Evolutionary conservation across 805 yeast species (phyloP).

Genomic region (Wickerhamomyces chaumierensis): DNA sequence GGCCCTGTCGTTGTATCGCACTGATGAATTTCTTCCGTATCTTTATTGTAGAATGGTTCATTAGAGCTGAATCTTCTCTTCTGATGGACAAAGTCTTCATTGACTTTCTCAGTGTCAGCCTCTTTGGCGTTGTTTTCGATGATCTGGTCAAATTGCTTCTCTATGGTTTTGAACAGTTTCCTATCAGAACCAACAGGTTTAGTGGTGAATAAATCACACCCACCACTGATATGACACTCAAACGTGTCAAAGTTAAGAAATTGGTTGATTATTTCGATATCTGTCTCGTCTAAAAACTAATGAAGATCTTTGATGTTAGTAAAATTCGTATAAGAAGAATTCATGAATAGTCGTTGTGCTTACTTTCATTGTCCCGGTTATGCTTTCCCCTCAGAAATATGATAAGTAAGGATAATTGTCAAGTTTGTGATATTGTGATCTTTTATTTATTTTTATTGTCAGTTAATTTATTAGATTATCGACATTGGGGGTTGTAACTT

Average conservation of each 20-base stretch:
- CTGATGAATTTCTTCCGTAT: neutral
- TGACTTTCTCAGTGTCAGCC: conserved; percentile 7
- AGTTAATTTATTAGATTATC: too few species aligned
- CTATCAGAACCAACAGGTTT: conserved; percentile 87
- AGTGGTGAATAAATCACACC: conserved; percentile 89
- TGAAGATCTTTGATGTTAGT: conserved; percentile 2
- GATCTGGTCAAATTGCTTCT: conserved; percentile 56
- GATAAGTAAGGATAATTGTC: too few species aligned
- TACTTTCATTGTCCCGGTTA: too few species aligned
- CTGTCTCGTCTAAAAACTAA: conserved; percentile 85
- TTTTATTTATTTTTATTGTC: too few species aligned
- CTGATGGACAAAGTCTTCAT: conserved; percentile 26
- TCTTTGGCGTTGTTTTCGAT: conserved; percentile 17
- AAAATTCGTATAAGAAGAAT: too few species aligned
- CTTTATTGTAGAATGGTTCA: conserved; percentile 1
- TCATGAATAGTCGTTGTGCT: too few species aligned
- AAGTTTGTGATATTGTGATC: too few species aligned
- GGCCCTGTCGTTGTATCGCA: neutral
- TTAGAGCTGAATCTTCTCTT: conserved; percentile 26
- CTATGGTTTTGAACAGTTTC: conserved; percentile 79
- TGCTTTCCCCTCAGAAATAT: too few species aligned
- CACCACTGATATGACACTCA: conserved; percentile 72
- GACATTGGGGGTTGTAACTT: too few species aligned
- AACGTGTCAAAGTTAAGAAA: conserved; percentile 69
- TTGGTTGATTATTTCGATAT: conserved; percentile 84